phyloP scores from a whole-genome alignment of 202 grass and related monocot genomes.

The Thinopyrum obtusiflorum region DNA sequence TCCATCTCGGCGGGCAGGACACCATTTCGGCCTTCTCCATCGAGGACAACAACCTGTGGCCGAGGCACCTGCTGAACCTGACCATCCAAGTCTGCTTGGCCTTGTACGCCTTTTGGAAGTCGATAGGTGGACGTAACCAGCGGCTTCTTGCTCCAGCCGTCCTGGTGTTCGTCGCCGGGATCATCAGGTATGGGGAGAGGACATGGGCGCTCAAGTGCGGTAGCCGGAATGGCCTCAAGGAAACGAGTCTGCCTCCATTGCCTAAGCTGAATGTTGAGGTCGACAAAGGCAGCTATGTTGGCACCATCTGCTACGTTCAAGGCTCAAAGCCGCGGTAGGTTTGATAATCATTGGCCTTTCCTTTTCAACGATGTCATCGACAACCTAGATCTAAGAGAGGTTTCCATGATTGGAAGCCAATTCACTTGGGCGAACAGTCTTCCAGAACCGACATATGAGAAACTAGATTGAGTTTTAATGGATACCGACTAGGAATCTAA shows the following conservation, averaged over 20 bases:
- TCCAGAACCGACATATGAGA: no score
- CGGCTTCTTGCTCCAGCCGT: slow-evolving; percentile 14
- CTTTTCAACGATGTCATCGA: no score
- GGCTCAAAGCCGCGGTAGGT: no score
- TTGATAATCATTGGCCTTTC: no score
- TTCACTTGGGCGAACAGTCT: no score
- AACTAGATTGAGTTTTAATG: no score
- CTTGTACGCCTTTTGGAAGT: slow-evolving; percentile 22
- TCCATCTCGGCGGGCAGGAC: slow-evolving; percentile 46
- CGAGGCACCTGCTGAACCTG: slow-evolving; percentile 36
- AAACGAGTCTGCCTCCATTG: background rate
- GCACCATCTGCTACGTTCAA: background rate
- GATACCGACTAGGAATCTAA: no score
- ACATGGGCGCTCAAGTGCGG: slow-evolving; percentile 33
- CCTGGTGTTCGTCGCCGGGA: slow-evolving; percentile 29
- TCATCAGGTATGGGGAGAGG: slow-evolving; percentile 38
- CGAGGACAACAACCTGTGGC: slow-evolving; percentile 47
- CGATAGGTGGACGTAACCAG: background rate
- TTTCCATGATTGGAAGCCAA: no score
- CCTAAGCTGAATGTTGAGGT: background rate
- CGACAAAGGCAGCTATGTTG: background rate
- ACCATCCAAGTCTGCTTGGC: slow-evolving; percentile 26
- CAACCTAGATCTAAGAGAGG: no score
- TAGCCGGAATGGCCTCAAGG: slow-evolving; percentile 21
- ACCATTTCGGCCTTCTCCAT: slow-evolving; percentile 27